Evolutionary conservation across 441 rosid genomes (phyloP).

Genomic region (Croton setiger): DNA sequence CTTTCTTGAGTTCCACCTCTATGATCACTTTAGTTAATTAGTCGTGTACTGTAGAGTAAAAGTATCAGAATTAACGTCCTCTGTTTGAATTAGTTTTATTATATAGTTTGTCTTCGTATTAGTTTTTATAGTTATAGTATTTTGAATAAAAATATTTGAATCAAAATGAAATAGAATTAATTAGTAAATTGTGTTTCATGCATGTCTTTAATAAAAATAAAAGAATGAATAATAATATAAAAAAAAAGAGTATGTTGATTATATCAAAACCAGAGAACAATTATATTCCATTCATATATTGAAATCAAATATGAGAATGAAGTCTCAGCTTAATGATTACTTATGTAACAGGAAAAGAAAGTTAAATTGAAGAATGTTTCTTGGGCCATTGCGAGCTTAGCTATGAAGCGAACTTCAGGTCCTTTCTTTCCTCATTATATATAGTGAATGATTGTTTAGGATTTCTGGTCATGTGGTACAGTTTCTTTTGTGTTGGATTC

Average conservation of each 20-base stretch:
- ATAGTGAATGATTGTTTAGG: background rate
- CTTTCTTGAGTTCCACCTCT: conserved; percentile 1
- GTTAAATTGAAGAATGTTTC: conserved; percentile 82
- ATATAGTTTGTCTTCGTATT: too few species aligned
- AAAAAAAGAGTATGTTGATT: too few species aligned
- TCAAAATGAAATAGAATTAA: too few species aligned
- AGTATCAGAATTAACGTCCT: background rate
- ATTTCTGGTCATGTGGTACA: background rate
- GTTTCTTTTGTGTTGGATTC: background rate
- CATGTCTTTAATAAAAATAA: too few species aligned
- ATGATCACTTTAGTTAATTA: background rate
- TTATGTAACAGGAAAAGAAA: conserved; percentile 49
- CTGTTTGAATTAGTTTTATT: background rate
- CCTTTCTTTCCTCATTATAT: conserved; percentile 20
- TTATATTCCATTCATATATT: conserved; percentile 1
- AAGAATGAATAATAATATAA: too few species aligned
- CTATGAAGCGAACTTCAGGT: conserved; percentile 79
- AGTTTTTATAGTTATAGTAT: too few species aligned
- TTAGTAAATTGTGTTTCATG: too few species aligned
- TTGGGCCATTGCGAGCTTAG: conserved; percentile 83
- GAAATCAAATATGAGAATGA: conserved; percentile 11
- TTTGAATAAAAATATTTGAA: too few species aligned
- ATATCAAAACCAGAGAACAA: too few species aligned
- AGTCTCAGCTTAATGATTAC: conserved; percentile 20
- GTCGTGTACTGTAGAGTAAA: background rate